Base-by-base conservation (phyloP, 2,329 filamentous ascomycete species). In the Colletotrichum neosansevieriae region DNA sequence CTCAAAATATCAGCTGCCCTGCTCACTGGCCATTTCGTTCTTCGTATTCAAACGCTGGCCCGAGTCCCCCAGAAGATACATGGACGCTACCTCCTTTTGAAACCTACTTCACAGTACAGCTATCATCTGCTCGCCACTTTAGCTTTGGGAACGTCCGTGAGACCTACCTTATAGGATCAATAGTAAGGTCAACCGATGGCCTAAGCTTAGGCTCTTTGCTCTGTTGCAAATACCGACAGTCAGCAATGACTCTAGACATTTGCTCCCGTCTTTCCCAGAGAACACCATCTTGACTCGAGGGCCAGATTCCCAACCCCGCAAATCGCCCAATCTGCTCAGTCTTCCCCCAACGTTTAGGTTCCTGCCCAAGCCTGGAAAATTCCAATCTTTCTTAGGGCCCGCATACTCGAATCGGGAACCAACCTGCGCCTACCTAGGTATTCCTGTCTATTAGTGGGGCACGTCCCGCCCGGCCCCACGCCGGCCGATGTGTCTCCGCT, bases 81-180 rank as follows among this genome's bases (percentile, higher is more conserved):
- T 63, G 11, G 7, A 7, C 44, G 36, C 19, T 64, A 49, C 53
- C 15, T 64, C 2, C 34, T 36, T 36, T 12, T 40, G 24, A 64
- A 68, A 64, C 65, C 34, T 49, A 19, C 47, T 61, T 38, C 49
- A 24, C 24, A 24, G 24, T 5, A 24, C 3, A 24, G 24, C 12
- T 38, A 38, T 36, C 32, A n/a, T 32, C 10, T 40, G 24, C 65
- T 68, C 47, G 59, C 65, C 60, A 68, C 60, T 68, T 65, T 36
- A 65, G 54, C 60, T 65, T 65, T 65, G 6, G 47, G 12, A 50
- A 58, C 38, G 47, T 65, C 61, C 40, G 61, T 68, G 61, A 59
- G 45, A 64, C 36, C 58, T 50, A 63, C 44, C 58, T 21, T 50
- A 45, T 51, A 53, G 34, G 51, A 45, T 58, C 38, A 32, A 58